Conservation (phyloP, 1,284 basidiomycete species). For the Pseudozyma thailandica region DNA sequence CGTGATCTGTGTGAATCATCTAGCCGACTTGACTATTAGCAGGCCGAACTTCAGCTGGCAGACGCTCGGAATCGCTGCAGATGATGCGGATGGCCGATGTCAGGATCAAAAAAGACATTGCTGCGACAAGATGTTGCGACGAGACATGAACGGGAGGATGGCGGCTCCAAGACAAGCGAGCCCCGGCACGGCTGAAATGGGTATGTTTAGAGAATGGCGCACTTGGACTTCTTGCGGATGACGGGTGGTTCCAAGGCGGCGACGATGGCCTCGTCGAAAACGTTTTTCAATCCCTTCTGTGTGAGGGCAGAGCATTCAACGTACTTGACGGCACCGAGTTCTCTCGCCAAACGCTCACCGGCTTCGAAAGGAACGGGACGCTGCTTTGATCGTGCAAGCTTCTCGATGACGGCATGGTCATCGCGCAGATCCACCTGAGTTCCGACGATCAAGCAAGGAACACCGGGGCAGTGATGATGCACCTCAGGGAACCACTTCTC, state of each 20-base stretch:
- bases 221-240: slow-evolving; percentile 80
- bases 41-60: too few species aligned
- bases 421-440: slow-evolving; percentile 98
- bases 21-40: too few species aligned
- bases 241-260: slow-evolving; percentile 97
- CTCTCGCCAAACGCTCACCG: slow-evolving; percentile 91
- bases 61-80: too few species aligned
- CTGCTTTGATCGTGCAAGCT: slow-evolving; percentile 95
- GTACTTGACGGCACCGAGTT: slow-evolving; percentile 97
- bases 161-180: slow-evolving; percentile 8
- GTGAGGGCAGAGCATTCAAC: slow-evolving; percentile 99
- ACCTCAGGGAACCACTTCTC: slow-evolving; percentile 99
- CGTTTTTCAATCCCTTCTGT: slow-evolving; percentile 99
- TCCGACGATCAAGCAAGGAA: slow-evolving; percentile 97
- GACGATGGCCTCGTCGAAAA: slow-evolving; percentile 99
- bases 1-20: too few species aligned
- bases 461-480: slow-evolving; percentile 99
- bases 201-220: slow-evolving; percentile 79
- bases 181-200: slow-evolving; percentile 1
- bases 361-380: slow-evolving; percentile 86
- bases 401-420: slow-evolving; percentile 91
- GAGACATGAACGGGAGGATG: too few species aligned
- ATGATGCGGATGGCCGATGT: too few species aligned
- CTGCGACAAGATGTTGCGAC: not conserved
- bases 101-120: too few species aligned